Evolutionary conservation across 208 protist genomes (phyloP), one percentile per base, ranked within the genome.

Genomic region (Acanthamoeba divionensis): DNA sequence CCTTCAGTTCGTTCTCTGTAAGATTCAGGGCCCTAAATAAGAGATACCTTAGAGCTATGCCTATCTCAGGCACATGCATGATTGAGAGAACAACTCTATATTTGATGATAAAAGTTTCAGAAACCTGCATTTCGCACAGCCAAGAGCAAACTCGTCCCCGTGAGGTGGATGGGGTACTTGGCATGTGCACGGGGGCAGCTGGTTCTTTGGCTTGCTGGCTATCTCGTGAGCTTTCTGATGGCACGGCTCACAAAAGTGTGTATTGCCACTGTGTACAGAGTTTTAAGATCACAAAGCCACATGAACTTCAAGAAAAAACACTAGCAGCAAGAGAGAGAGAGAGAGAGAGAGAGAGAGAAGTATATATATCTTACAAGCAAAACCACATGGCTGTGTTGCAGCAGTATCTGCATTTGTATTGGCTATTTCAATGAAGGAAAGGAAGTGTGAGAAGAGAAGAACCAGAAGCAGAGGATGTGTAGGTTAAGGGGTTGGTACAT

Each of bases 331-430:
- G 52, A 21, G n/a, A 21, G 21, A 60, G 21, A 60, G 21, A 60
- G 21, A 60, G 21, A 60, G 21, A 60, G 21, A 60, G 21, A 21
- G n/a, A 60, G n/a, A 60, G n/a, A 60, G n/a, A n/a, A 13, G 13
- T 13, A n/a, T 29, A 47, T 18, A 65, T 9, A 24, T 41, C 65
- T 26, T 73, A 73, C 65, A 31, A 94, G 48, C 93, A 95, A 52
- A 91, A 95, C 93, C 93, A 95, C 33, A 90, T 48, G 1, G 93
- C 92, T 24, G 94, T 54, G 0, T 55, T 82, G 41, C 93, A 95
- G 57, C 93, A 95, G 31, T 89, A 95, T 60, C 92, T 75, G 66
- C 93, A 95, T 62, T 95, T 95, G 50, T 80, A 95, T 55, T 95
- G 89, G 0, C 89, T 94, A 52, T 63, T 9, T 62, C 31, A 63